Conservation (phyloP, 345 rosid genomes). For the Salix suchowensis region DNA sequence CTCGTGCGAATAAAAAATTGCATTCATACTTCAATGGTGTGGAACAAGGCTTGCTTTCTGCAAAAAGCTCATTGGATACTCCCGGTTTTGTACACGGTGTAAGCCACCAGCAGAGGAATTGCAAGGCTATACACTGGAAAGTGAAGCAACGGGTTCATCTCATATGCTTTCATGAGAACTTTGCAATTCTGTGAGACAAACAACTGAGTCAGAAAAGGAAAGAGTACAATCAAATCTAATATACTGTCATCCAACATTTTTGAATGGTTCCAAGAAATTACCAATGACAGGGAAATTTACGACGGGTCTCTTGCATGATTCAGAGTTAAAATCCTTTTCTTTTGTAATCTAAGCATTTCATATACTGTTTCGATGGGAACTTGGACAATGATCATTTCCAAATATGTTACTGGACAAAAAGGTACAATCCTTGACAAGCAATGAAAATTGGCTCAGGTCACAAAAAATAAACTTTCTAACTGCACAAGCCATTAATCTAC, state of each 20-base stretch:
- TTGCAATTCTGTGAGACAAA: slow-evolving; percentile 57
- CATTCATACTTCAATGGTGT: neutral
- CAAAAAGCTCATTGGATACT: slow-evolving; percentile 16
- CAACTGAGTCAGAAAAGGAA: slow-evolving; percentile 4
- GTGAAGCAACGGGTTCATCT: slow-evolving; percentile 74
- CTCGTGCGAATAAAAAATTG: neutral
- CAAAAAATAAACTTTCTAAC: neutral
- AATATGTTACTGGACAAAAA: neutral
- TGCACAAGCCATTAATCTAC: neutral
- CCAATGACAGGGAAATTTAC: neutral
- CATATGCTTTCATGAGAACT: slow-evolving; percentile 67
- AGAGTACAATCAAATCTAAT: neutral
- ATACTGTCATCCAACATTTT: neutral
- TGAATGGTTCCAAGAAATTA: neutral
- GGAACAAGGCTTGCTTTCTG: neutral
- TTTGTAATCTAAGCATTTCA: neutral
- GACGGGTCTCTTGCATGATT: neutral
- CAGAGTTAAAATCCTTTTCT: neutral
- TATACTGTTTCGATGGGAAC: neutral
- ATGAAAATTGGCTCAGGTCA: neutral
- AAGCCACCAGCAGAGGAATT: slow-evolving; percentile 57
- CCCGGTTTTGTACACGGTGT: slow-evolving; percentile 46
- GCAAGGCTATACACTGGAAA: slow-evolving; percentile 67
- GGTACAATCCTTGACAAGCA: neutral
- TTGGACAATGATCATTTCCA: neutral